These are phyloP conservation scores for Rhododendron molle DNA, from an alignment of 148 eudicot species.

Conservation along the genomic window DNA sequence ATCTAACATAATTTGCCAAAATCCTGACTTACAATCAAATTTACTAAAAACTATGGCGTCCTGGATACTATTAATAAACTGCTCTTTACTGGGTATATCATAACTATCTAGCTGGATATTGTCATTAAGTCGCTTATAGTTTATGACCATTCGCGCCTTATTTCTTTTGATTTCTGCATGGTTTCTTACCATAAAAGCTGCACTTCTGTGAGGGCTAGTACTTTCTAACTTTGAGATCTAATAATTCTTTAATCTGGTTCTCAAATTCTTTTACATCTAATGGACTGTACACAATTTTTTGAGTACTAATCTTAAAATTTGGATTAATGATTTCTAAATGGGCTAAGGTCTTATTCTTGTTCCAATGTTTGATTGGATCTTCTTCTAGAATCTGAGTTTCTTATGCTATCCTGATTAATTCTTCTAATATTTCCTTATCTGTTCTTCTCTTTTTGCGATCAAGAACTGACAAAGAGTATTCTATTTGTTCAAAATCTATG, in stretches of 20 bases:
- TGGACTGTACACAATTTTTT: no score
- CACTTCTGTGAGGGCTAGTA: background rate
- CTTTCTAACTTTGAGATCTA: background rate
- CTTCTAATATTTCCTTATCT: no score
- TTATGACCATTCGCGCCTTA: background rate
- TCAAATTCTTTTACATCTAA: background rate
- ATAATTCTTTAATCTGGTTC: background rate
- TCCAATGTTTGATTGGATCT: no score
- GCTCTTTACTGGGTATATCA: background rate
- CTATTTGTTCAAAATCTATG: no score
- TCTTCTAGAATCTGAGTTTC: no score
- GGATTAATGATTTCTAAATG: no score
- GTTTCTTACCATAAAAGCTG: background rate
- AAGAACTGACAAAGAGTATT: no score
- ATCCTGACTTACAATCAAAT: background rate
- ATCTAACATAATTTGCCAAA: background rate
- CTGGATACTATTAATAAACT: background rate
- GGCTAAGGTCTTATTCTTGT: no score
- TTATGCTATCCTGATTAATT: no score
- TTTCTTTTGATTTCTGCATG: background rate
- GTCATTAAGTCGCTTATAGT: background rate
- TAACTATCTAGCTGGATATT: background rate
- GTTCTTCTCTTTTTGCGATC: no score
- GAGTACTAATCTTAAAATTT: no score
- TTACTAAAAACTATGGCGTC: background rate